Evolutionary conservation across 2,329 filamentous ascomycete genomes (phyloP), one percentile per base, ranked within the genome.

Genomic region (Phialocephala subalpina): DNA sequence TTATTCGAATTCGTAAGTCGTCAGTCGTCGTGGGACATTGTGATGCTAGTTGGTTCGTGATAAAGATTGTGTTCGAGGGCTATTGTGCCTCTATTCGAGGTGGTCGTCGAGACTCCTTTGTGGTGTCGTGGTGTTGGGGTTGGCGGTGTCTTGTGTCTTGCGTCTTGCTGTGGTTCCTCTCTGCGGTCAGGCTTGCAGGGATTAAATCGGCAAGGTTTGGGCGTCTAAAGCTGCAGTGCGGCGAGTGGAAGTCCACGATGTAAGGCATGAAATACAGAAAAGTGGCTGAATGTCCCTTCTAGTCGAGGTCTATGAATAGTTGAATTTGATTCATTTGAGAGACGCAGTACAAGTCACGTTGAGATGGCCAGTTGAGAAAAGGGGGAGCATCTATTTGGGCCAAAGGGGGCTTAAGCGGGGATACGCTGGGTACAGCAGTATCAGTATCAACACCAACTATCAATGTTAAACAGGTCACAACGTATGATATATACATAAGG

Each of bases 321-420:
- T 33, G 25, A 22, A 33, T 52, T n/a, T n/a, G n/a, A n/a, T 22
- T 18, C 25, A 53, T 49, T 3, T 53, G 49, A 12, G 27, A 14
- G 11, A 33, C 22, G 12, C 25, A 33, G 6, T 33, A 4, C 22
- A 14, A 27, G 49, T 53, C 49, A 53, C 49, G 49, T 11, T 12
- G 49, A 53, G 7, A 29, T 53, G 49, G 14, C 29, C 49, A 53
- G 12, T 27, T 12, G 49, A 7, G 11, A 29, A 53, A 53, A 18
- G 49, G 49, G 49, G 45, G n/a, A 11, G 49, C 49, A 53, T 53
- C 27, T 53, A 53, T 29, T 33, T 53, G 49, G 49, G 49, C 49
- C 49, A 53, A 22, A 49, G 45, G 49, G 45, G 49, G 49, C 18
- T 12, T 12, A 53, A 33, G 49, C 25, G 49, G 49, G 49, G 49